Evolutionary conservation across 768 basidiomycete species (phyloP).

Genomic region (Hydnomerulius pinastri): DNA sequence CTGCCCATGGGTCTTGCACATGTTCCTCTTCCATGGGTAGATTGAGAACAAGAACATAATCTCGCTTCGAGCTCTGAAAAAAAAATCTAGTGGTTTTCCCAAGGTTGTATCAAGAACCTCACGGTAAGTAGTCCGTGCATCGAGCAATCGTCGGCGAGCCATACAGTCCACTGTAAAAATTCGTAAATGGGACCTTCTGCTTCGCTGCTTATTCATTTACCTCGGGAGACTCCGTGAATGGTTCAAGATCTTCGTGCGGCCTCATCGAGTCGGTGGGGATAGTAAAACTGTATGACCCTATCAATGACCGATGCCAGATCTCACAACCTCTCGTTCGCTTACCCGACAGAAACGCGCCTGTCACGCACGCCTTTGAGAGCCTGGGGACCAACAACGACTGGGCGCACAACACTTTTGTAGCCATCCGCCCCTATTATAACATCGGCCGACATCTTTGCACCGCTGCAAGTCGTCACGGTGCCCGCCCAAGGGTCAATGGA

Average conservation of each 20-base stretch:
- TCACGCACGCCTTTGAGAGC: slow-evolving; percentile 8
- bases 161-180: slow-evolving; percentile 17
- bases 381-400: slow-evolving; percentile 31
- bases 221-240: slow-evolving; percentile 6
- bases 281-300: slow-evolving; percentile 8
- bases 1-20: neutral
- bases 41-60: slow-evolving; percentile 18
- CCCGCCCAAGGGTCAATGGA: slow-evolving; percentile 33
- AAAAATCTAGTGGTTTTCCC: too few relatives aligned
- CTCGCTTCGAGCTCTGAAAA: slow-evolving; percentile 9
- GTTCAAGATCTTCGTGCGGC: slow-evolving; percentile 18
- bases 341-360: slow-evolving; percentile 16
- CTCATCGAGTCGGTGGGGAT: slow-evolving; percentile 17
- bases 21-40: neutral
- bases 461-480: slow-evolving; percentile 36
- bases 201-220: slow-evolving; percentile 4
- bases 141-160: slow-evolving; percentile 24
- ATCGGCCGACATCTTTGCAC: slow-evolving; percentile 47
- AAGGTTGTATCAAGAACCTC: neutral
- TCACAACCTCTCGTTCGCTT: neutral
- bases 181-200: neutral
- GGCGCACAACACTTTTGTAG: slow-evolving; percentile 42
- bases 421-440: slow-evolving; percentile 66
- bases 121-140: slow-evolving; percentile 21
- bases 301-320: neutral